Percentiles rank a stretch among this genome's conserved stretches.
These are phyloP conservation scores for Botryotinia globosa DNA, from an alignment of 2,329 filamentous ascomycete species.

Conservation along the genomic window DNA sequence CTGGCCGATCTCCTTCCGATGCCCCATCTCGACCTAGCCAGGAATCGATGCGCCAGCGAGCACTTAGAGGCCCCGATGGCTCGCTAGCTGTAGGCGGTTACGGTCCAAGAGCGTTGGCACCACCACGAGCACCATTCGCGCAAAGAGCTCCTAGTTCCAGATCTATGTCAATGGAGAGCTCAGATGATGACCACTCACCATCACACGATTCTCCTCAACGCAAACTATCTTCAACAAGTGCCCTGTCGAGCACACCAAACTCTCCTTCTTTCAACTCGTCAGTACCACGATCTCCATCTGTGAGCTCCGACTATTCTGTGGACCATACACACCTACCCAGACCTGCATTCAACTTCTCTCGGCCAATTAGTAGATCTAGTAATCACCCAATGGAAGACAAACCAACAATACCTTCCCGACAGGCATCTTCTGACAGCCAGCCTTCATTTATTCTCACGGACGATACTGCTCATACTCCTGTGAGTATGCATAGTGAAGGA, in stretches of 20 bases:
- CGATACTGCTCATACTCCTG: slow-evolving; percentile 64
- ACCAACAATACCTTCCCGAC: slow-evolving; percentile 54
- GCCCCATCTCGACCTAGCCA: slow-evolving; percentile 31
- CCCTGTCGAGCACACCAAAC: slow-evolving; percentile 58
- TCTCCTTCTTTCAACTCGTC: slow-evolving; percentile 58
- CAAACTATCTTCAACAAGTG: slow-evolving; percentile 73
- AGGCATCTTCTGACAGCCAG: slow-evolving; percentile 66
- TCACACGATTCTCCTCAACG: slow-evolving; percentile 61
- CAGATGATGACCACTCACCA: slow-evolving; percentile 65
- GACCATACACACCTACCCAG: slow-evolving; percentile 58
- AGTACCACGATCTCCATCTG: slow-evolving; percentile 74
- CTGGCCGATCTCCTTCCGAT: slow-evolving; percentile 26
- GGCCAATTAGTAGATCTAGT: slow-evolving; percentile 75
- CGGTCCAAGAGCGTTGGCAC: slow-evolving; percentile 44
- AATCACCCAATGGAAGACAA: slow-evolving; percentile 45
- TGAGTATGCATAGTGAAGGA: slow-evolving; percentile 69
- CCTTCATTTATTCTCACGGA: slow-evolving; percentile 60
- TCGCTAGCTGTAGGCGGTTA: slow-evolving; percentile 34
- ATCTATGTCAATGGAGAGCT: slow-evolving; percentile 62
- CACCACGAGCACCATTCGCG: slow-evolving; percentile 45
- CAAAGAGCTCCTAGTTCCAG: slow-evolving; percentile 55
- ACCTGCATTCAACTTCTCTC: slow-evolving; percentile 89
- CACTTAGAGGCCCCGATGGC: slow-evolving; percentile 29
- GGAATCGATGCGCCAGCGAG: slow-evolving; percentile 35
- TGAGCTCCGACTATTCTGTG: slow-evolving; percentile 75